Base-by-base conservation (phyloP, 768 basidiomycete species). In the Tricholoma sp. region DNA sequence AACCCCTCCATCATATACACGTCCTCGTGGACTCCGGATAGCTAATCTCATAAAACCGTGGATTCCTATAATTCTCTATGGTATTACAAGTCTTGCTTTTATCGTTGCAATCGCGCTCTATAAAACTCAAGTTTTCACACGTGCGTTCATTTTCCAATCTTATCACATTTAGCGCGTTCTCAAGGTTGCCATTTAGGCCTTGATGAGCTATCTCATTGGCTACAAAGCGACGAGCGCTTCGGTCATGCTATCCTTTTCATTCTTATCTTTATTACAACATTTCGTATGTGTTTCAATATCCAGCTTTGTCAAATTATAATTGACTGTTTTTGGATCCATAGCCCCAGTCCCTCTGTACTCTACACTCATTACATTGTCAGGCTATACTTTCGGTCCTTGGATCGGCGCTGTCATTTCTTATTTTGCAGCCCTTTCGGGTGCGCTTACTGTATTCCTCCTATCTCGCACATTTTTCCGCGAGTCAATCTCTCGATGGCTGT, bases 311-410 rank as follows among this genome's bases (percentile, higher is more conserved):
- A 1, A 18, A n/a, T 53, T 50, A 53, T 59, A 53, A 57, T 39
- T 45, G 33, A 24, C 15, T 28, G 42, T 55, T 44, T 45, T 51
- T 1, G 42, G 36, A 9, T 55, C 50, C 56, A 32, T 66, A 93
- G 91, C 94, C 41, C 94, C 94, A 34, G 66, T 97, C 49, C 94
- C 94, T 34, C 77, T 97, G 54, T 97, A 96, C 74, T 94, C 91
- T 62, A 96, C 94, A 0, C 79, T 97, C 72, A 94, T 96, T 67
- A 84, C 92, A 61, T 77, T 97, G 62, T 90, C 92, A 42, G 94
- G 94, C 20, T 96, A 96, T 70, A 93, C 92, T 9, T 94, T 86
- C 66, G 92, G 92, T 52, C 79, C 89, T 18, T 87, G 85, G 84
- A 78, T 79, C 47, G 94, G 94, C 61, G 91, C 91, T 57, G 72